phyloP scores from a whole-genome alignment of 352 stramenopile genomes.

The Phytophthora pluvialis region DNA sequence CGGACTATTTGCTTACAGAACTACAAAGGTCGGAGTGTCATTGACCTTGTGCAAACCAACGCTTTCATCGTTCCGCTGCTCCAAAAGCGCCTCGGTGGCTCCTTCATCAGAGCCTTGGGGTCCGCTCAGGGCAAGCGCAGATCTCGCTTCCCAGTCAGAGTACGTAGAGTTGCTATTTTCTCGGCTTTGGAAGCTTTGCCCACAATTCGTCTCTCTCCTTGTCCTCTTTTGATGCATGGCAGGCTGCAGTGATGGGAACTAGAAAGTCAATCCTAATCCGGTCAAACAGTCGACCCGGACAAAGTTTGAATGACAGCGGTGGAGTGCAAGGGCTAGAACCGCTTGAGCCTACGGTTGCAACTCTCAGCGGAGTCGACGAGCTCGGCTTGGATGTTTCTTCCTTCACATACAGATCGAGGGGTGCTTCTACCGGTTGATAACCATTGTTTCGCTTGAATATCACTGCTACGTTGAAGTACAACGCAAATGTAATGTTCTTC shows the following conservation, averaged over 20 bases:
- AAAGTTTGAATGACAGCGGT: slow-evolving; percentile 12
- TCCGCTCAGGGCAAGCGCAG: slow-evolving; percentile 36
- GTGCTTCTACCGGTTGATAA: slow-evolving; percentile 17
- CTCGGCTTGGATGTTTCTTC: slow-evolving; percentile 66
- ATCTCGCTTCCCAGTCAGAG: slow-evolving; percentile 42
- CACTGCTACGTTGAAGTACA: not conserved
- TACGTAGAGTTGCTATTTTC: slow-evolving; percentile 9
- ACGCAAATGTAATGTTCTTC: not conserved
- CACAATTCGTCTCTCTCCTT: not conserved
- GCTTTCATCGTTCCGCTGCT: slow-evolving; percentile 55
- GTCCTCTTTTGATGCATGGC: not conserved
- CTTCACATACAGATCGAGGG: slow-evolving; percentile 54
- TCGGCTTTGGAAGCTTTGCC: not conserved
- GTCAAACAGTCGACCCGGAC: slow-evolving; percentile 17
- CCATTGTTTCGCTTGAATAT: not conserved
- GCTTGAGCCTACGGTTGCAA: slow-evolving; percentile 22
- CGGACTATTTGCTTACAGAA: slow-evolving; percentile 44
- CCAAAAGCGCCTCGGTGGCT: slow-evolving; percentile 46
- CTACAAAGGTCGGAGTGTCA: slow-evolving; percentile 52
- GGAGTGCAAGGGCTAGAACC: slow-evolving; percentile 6
- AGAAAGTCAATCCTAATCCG: slow-evolving; percentile 20
- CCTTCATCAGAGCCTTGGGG: slow-evolving; percentile 30
- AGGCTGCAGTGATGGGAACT: slow-evolving; percentile 26
- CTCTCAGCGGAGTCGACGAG: slow-evolving; percentile 50
- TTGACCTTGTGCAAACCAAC: slow-evolving; percentile 52